Base-by-base conservation (phyloP, 2,329 filamentous ascomycete species). In the Talaromyces verruculosus region DNA sequence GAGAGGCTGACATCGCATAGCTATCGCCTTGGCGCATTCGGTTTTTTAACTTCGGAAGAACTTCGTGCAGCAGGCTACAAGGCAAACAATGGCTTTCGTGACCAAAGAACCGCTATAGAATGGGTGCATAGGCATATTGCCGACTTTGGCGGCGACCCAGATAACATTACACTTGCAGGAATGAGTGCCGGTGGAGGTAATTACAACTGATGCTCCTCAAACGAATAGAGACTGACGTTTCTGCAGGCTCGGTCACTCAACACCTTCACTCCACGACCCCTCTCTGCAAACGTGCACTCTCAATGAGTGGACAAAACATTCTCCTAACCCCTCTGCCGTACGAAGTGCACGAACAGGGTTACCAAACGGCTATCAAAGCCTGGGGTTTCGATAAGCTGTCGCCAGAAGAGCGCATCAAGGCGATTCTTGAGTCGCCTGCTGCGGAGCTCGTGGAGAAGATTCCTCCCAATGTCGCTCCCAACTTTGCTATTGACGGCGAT, bases 11-110 rank as follows among this genome's bases (percentile, higher is more conserved):
- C 41, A 28, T 15, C 5, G 22, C 8, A 39, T 19, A 83, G 81
- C 66, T 87, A 86, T 71, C 83, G 82, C 35, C 67, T 83, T 2
- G 77, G 77, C 5, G 72, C 74, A 5, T 74, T 79, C 11, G 80
- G 83, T 1, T 84, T 84, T 66, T 67, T 85, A 61, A 83, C 82
- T 2, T 85, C 83, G 0, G 71, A 78, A 53, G 83, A 84, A 59
- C 72, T 85, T 19, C 76, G 79, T 3, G 73, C 79, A 25, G 79
- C 79, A 4, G 82, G 81, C 0, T 81, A 79, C 62, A 78, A 77
- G 28, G 71, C 78, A 1, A 84, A 84, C 68, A 80, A 81, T 67
- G 80, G 79, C 0, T 72, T 84, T 2, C 70, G 77, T 30, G 83
- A 88, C 69, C 85, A 87, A 65, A 69, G 72, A n/a, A 74, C 76